A percentile compares a stretch with the other conserved stretches of the same genome.
phyloP scores from a whole-genome alignment of 371 early-diverging fungal genomes.

The Syncephalastrum racemosum region DNA sequence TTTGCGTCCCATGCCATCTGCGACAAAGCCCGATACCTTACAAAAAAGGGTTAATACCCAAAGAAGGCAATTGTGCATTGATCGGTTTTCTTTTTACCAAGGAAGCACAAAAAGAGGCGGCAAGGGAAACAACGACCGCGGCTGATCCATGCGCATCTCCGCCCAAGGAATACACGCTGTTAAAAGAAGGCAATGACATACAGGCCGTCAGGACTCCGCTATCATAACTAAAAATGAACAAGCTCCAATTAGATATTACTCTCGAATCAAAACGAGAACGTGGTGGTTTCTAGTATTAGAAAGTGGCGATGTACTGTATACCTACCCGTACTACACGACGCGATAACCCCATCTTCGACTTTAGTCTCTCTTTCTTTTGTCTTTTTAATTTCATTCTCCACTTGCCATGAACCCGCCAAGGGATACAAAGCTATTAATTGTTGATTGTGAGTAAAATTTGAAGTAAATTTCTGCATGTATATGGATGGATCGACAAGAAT shows the following conservation, averaged over 20 bases:
- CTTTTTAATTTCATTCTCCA: background rate
- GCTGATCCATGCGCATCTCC: conserved; percentile 19
- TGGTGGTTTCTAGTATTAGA: too few species aligned
- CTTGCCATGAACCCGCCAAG: conserved; percentile 51
- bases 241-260: background rate
- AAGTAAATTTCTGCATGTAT: background rate
- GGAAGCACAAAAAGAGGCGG: conserved; percentile 31
- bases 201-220: conserved; percentile 45
- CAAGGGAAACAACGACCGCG: conserved; percentile 29
- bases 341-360: background rate
- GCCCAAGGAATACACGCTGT: conserved; percentile 21
- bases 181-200: conserved; percentile 41
- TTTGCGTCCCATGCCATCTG: conserved; percentile 39
- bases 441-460: background rate
- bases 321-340: conserved; percentile 34
- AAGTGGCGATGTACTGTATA: background rate
- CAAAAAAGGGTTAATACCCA: conserved; percentile 8
- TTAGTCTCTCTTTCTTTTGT: background rate
- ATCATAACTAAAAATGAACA: conserved; percentile 41
- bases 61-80: conserved; percentile 50
- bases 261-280: background rate
- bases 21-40: conserved; percentile 37
- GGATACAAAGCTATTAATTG: conserved; percentile 34
- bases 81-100: conserved; percentile 23
- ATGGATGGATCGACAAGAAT: background rate